Conservation (phyloP, 345 rosid genomes). For the Populus simonii region DNA sequence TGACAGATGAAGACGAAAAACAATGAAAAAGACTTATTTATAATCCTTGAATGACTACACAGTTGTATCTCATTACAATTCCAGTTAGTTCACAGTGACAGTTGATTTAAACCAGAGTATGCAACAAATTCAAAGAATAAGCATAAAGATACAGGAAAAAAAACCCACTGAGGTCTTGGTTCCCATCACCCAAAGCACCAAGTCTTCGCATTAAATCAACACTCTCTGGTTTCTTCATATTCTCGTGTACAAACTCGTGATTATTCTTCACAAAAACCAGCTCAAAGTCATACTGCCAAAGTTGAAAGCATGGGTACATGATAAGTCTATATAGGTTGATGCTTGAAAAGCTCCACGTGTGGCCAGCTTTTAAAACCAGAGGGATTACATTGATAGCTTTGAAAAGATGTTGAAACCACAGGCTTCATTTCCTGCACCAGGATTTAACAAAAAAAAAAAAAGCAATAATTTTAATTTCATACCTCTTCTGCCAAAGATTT, state of each 20-base stretch:
- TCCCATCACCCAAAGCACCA: slow-evolving; percentile 95
- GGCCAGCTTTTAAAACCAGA: not conserved
- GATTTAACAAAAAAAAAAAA: not conserved
- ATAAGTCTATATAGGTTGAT: not conserved
- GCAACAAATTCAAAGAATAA: not conserved
- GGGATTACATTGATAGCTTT: not conserved
- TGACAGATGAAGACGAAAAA: not conserved
- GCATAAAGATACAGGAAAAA: not conserved
- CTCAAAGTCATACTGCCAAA: slow-evolving; percentile 77
- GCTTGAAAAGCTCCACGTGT: not conserved
- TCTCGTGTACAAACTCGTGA: slow-evolving; percentile 84
- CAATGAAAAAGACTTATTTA: not conserved
- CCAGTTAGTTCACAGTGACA: not conserved
- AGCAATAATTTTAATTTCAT: slow-evolving; percentile 12
- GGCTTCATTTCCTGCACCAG: not conserved
- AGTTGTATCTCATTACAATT: not conserved
- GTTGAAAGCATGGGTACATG: not conserved
- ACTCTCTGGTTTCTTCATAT: slow-evolving; percentile 68
- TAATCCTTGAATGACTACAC: not conserved
- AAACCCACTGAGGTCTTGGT: slow-evolving; percentile 77
- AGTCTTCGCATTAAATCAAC: slow-evolving; percentile 85
- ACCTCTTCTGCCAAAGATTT: slow-evolving; percentile 95
- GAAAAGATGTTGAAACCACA: not conserved
- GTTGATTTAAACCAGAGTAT: too few relatives aligned
- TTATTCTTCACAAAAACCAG: slow-evolving; percentile 88